phyloP scores from a whole-genome alignment of 306 rosid species.

The Mucuna pruriens region DNA sequence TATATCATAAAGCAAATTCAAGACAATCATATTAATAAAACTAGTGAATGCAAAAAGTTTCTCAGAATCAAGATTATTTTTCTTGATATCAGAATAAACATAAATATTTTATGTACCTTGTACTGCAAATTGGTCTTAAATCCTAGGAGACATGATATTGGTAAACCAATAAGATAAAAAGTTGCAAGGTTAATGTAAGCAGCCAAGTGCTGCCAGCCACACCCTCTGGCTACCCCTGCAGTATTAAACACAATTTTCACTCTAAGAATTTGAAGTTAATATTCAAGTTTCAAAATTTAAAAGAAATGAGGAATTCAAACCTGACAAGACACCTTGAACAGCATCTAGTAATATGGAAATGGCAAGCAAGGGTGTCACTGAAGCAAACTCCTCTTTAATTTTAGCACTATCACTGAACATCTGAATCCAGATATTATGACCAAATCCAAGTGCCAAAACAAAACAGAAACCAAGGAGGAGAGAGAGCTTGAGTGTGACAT shows the following conservation, averaged over 20 bases:
- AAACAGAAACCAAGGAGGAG: conserved; percentile 56
- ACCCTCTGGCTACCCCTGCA: conserved; percentile 87
- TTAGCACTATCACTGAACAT: conserved; percentile 53
- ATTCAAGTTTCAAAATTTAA: background rate
- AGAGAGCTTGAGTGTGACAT: conserved; percentile 72
- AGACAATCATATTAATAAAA: conserved; percentile 4
- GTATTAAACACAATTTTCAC: conserved; percentile 3
- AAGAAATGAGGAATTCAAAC: conserved; percentile 41
- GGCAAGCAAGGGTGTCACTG: conserved; percentile 76
- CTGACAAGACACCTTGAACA: conserved; percentile 84
- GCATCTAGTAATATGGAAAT: conserved; percentile 70
- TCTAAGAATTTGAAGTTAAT: background rate
- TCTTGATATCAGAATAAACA: background rate
- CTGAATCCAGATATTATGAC: conserved; percentile 68
- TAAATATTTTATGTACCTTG: conserved; percentile 51
- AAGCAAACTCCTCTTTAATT: conserved; percentile 64
- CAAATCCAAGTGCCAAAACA: conserved; percentile 56
- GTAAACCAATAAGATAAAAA: conserved; percentile 73
- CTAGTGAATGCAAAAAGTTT: background rate
- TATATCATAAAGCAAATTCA: conserved; percentile 29
- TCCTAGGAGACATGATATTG: conserved; percentile 63
- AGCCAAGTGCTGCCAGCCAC: conserved; percentile 82
- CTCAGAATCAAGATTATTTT: background rate
- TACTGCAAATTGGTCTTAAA: conserved; percentile 59
- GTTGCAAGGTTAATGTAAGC: conserved; percentile 65